Percentiles rank a stretch among this genome's conserved stretches.
Conservation (phyloP, 1,284 basidiomycete species). For the Cryptococcus hybrid region DNA sequence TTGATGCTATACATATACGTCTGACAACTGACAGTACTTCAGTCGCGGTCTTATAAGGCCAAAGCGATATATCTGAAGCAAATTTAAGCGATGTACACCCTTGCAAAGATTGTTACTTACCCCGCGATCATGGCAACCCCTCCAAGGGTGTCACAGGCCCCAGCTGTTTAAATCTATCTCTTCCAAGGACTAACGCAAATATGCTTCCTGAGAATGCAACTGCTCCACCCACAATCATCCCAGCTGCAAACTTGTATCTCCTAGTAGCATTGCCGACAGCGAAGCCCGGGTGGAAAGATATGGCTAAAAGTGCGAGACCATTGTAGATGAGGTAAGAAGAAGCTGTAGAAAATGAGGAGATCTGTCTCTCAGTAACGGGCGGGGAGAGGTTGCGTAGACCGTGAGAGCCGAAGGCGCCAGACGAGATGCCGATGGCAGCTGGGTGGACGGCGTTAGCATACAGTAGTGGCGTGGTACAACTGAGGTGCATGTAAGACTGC, state of each 20-base stretch:
- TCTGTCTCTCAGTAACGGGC: slow-evolving; percentile 35
- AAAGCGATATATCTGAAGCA: too few species aligned
- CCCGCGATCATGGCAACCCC: slow-evolving; percentile 72
- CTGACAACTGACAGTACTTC: too few species aligned
- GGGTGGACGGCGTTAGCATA: neutral
- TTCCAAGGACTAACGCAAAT: slow-evolving; percentile 61
- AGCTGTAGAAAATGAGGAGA: slow-evolving; percentile 43
- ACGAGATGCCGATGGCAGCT: slow-evolving; percentile 47
- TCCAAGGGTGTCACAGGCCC: slow-evolving; percentile 77
- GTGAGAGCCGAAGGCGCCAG: slow-evolving; percentile 50
- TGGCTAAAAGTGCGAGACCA: slow-evolving; percentile 67
- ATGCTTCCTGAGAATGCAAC: slow-evolving; percentile 71
- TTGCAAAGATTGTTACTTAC: slow-evolving; percentile 52
- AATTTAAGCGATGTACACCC: too few species aligned
- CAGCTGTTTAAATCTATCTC: slow-evolving; percentile 59
- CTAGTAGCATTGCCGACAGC: slow-evolving; percentile 2
- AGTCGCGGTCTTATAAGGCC: too few species aligned
- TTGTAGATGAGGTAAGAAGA: slow-evolving; percentile 60
- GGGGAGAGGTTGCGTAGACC: slow-evolving; percentile 41
- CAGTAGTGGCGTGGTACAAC: neutral
- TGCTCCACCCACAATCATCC: slow-evolving; percentile 64
- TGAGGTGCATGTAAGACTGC: neutral
- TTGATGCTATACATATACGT: too few species aligned
- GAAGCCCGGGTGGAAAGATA: slow-evolving; percentile 66
- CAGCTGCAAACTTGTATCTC: slow-evolving; percentile 64